Conservation (phyloP, 2,329 filamentous ascomycete genomes). For the Xylaria multiplex region DNA sequence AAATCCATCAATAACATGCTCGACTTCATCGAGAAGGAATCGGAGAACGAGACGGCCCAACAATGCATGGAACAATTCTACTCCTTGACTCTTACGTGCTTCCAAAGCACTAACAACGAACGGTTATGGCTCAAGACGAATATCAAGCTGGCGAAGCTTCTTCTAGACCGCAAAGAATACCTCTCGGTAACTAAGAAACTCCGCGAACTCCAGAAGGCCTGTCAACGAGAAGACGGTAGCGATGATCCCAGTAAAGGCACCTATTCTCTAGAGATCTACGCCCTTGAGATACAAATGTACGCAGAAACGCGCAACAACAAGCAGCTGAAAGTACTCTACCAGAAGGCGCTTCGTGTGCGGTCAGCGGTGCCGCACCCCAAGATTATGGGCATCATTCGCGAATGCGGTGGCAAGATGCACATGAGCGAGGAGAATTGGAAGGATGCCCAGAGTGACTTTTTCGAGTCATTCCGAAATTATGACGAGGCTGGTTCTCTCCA, state of each 20-base stretch:
- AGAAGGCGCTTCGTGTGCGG: slow-evolving; percentile 88
- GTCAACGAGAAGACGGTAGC: slow-evolving; percentile 84
- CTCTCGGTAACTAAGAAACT: slow-evolving; percentile 81
- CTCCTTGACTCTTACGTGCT: slow-evolving; percentile 89
- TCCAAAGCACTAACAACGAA: slow-evolving; percentile 98
- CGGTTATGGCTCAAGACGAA: slow-evolving; percentile 97
- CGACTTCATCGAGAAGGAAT: slow-evolving; percentile 95
- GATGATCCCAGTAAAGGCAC: slow-evolving; percentile 97
- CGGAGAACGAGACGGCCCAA: slow-evolving; percentile 73
- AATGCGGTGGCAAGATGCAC: slow-evolving; percentile 99
- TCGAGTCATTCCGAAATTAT: slow-evolving; percentile 98
- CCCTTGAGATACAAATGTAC: slow-evolving; percentile 98
- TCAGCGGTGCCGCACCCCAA: slow-evolving; percentile 98
- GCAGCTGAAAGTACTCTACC: slow-evolving; percentile 90
- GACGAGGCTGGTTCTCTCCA: slow-evolving; percentile 97
- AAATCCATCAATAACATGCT: slow-evolving; percentile 99
- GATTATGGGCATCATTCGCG: slow-evolving; percentile 98
- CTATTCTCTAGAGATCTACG: slow-evolving; percentile 94
- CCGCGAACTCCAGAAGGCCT: slow-evolving; percentile 86
- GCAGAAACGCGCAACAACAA: slow-evolving; percentile 98
- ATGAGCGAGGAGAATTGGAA: slow-evolving; percentile 99
- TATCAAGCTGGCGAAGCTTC: slow-evolving; percentile 92
- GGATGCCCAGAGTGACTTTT: slow-evolving; percentile 95
- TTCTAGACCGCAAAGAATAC: slow-evolving; percentile 93
- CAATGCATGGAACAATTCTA: slow-evolving; percentile 95